Conservation (phyloP, 768 basidiomycete species). For the Russula brevipes region DNA sequence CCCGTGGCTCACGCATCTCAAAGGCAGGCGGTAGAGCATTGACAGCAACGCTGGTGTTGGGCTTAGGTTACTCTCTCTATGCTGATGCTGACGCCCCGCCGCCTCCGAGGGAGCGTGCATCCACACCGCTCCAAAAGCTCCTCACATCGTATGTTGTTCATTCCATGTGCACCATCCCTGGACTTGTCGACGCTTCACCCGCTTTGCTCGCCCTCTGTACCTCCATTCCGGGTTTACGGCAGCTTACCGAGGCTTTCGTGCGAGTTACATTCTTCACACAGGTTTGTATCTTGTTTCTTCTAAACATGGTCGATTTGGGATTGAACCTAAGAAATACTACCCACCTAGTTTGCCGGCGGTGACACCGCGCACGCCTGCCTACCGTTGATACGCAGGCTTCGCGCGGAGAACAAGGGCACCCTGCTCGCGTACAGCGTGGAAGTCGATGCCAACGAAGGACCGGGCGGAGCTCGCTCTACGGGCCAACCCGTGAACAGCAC, state of each 20-base stretch:
- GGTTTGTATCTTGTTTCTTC: conserved; percentile 38
- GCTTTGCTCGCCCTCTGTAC: conserved; percentile 51
- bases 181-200: conserved; percentile 72
- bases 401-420: conserved; percentile 64
- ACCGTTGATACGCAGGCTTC: conserved; percentile 57
- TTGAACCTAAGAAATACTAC: neutral
- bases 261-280: conserved; percentile 83
- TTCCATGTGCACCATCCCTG: conserved; percentile 70
- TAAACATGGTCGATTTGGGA: neutral
- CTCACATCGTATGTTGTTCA: conserved; percentile 79
- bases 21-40: conserved; percentile 14
- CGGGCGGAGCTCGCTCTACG: conserved; percentile 29
- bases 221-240: conserved; percentile 55
- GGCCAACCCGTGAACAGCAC: conserved; percentile 46
- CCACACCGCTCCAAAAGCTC: conserved; percentile 34
- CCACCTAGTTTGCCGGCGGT: conserved; percentile 76
- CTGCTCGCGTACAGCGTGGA: conserved; percentile 85
- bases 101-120: conserved; percentile 8
- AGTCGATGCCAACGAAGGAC: conserved; percentile 58
- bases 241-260: conserved; percentile 63
- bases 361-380: conserved; percentile 68
- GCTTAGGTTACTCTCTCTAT: conserved; percentile 22
- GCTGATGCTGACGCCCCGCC: conserved; percentile 30
- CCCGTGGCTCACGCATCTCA: conserved; percentile 13
- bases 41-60: conserved; percentile 18